Conservation (phyloP, 2,329 filamentous ascomycete genomes). For the Coccinonectria pachysandricola region DNA sequence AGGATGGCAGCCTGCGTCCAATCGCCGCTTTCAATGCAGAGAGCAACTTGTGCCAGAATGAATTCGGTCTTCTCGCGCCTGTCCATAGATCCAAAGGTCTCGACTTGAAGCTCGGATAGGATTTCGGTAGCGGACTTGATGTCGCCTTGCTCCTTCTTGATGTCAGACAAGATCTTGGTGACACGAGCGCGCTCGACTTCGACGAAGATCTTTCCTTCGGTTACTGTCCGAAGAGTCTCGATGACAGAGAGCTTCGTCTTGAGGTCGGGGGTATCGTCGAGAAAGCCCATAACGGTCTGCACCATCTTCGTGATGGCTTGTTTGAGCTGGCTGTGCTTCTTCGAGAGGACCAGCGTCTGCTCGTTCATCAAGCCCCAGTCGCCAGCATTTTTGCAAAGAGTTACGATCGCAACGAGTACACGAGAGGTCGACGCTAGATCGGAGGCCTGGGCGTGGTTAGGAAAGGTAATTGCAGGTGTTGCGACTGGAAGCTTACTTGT, state of each 20-base stretch:
- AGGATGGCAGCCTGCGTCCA: constrained; percentile 94
- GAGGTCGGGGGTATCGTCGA: constrained; percentile 73
- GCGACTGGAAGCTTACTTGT: constrained; percentile 51
- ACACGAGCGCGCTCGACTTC: constrained; percentile 95
- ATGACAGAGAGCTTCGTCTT: constrained; percentile 91
- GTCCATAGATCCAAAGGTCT: constrained; percentile 98
- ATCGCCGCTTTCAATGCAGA: constrained; percentile 92
- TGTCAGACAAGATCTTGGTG: constrained; percentile 89
- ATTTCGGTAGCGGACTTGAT: constrained; percentile 83
- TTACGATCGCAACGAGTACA: constrained; percentile 78
- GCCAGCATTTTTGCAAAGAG: constrained; percentile 82
- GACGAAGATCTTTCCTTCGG: constrained; percentile 99
- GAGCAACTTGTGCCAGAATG: constrained; percentile 84
- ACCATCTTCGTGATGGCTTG: constrained; percentile 99
- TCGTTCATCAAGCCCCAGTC: constrained; percentile 96
- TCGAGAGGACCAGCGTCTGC: constrained; percentile 88
- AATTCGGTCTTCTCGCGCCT: constrained; percentile 97
- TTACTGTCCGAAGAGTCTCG: constrained; percentile 89
- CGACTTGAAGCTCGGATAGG: constrained; percentile 93
- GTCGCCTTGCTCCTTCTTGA: constrained; percentile 94
- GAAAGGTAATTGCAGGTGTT: constrained; percentile 6
- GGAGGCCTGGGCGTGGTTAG: constrained; percentile 55
- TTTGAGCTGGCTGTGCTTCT: constrained; percentile 99
- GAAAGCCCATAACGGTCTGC: constrained; percentile 85
- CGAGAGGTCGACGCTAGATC: constrained; percentile 93